These are phyloP conservation scores for Diphasiastrum complanatum DNA, from an alignment of 83 land plant species.

Conservation along the genomic window DNA sequence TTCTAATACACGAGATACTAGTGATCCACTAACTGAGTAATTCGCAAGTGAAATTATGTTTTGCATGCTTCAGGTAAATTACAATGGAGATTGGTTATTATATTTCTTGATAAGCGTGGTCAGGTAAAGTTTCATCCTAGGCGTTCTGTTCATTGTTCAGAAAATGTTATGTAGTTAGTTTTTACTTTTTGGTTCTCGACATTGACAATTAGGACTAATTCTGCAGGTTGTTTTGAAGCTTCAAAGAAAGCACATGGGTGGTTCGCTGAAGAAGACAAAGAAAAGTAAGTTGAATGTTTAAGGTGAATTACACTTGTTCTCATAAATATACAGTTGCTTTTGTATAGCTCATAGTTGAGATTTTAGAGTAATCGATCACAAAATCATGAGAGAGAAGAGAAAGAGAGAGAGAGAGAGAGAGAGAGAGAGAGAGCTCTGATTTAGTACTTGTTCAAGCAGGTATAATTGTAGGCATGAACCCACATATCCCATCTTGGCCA, in stretches of 20 bases:
- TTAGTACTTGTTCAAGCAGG: conserved; percentile 44
- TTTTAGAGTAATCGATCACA: too few species aligned
- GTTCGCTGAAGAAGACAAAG: conserved; percentile 83
- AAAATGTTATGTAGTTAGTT: too few species aligned
- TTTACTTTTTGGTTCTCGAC: neutral
- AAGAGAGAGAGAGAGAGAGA: too few species aligned
- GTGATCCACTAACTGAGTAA: too few species aligned
- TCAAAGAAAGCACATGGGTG: conserved; percentile 77
- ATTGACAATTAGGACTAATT: neutral
- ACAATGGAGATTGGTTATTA: conserved; percentile 1
- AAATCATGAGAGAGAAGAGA: too few species aligned
- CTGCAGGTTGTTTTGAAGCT: conserved; percentile 40
- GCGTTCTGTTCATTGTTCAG: too few species aligned
- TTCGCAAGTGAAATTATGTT: neutral
- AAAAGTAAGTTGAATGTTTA: conserved; percentile 56
- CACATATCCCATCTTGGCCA: conserved; percentile 77
- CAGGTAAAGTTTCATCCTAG: too few species aligned
- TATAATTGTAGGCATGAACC: conserved; percentile 58
- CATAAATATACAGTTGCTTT: too few species aligned
- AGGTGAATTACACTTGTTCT: neutral
- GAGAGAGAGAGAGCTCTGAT: too few species aligned
- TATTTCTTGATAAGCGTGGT: neutral
- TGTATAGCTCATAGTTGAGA: too few species aligned
- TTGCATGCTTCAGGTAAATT: neutral
- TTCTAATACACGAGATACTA: too few species aligned